Conservation (phyloP, 768 basidiomycete genomes). For the Austroboletus festivus region DNA sequence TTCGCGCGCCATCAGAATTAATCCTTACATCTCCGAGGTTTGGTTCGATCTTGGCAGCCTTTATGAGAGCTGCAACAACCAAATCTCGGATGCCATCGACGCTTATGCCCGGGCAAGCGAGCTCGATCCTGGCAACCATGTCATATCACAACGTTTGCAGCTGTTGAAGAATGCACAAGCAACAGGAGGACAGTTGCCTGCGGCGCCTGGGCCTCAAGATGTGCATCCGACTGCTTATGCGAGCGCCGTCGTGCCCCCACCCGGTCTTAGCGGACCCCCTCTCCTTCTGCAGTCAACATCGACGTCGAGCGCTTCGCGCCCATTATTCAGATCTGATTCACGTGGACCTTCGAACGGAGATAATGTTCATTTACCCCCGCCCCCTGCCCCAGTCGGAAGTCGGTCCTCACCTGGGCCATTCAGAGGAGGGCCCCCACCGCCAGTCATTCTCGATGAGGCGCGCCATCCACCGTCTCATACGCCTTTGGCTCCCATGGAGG, state of each 20-base stretch:
- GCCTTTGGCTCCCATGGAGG: slow-evolving; percentile 74
- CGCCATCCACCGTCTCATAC: slow-evolving; percentile 67
- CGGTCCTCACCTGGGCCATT: slow-evolving; percentile 72
- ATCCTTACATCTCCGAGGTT: slow-evolving; percentile 89
- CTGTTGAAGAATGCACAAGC: slow-evolving; percentile 77
- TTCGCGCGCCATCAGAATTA: slow-evolving; percentile 97
- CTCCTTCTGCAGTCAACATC: slow-evolving; percentile 52
- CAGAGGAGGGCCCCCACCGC: slow-evolving; percentile 79
- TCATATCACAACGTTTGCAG: slow-evolving; percentile 78
- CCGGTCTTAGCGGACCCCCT: slow-evolving; percentile 64
- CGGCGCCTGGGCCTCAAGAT: slow-evolving; percentile 90
- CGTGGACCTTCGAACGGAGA: slow-evolving; percentile 47
- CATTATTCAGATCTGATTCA: slow-evolving; percentile 65
- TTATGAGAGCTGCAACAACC: slow-evolving; percentile 98
- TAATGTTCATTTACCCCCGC: slow-evolving; percentile 53
- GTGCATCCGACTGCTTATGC: slow-evolving; percentile 96
- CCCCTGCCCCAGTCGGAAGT: slow-evolving; percentile 45
- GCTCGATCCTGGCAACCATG: slow-evolving; percentile 81
- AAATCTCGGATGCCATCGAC: slow-evolving; percentile 97
- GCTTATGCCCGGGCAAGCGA: slow-evolving; percentile 95
- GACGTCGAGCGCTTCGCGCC: slow-evolving; percentile 28
- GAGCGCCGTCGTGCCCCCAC: slow-evolving; percentile 68
- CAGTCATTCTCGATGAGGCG: slow-evolving; percentile 72
- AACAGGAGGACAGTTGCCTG: slow-evolving; percentile 71
- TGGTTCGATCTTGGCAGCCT: slow-evolving; percentile 91